A percentile compares a stretch with the other conserved stretches of the same genome.
Conservation (phyloP, 176 grass and related monocot genomes). For the Zea mays region DNA sequence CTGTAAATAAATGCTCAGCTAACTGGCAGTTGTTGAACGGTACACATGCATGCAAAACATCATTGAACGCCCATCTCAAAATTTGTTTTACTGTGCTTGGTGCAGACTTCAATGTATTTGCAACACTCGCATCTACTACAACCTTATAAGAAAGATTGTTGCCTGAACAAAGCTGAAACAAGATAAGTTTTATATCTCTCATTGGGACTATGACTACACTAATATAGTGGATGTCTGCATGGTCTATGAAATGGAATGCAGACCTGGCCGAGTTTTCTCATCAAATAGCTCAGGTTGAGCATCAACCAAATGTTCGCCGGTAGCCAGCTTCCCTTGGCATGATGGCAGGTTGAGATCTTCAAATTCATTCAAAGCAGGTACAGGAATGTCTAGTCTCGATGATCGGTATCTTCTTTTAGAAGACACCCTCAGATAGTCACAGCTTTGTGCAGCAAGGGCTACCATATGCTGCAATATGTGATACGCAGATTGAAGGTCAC, state of each 20-base stretch:
- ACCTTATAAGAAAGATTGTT: constrained; percentile 36
- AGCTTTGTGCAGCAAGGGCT: constrained; percentile 43
- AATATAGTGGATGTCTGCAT: neutral
- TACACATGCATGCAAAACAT: constrained; percentile 69
- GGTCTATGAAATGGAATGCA: constrained; percentile 28
- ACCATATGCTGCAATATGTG: constrained; percentile 68
- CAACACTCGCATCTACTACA: constrained; percentile 37
- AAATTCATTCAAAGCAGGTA: constrained; percentile 55
- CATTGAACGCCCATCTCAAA: constrained; percentile 82
- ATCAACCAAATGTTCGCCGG: constrained; percentile 28
- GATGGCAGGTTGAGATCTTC: constrained; percentile 32
- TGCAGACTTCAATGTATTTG: constrained; percentile 33
- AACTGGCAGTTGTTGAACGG: constrained; percentile 44
- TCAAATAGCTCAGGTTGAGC: constrained; percentile 28
- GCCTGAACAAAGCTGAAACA: constrained; percentile 41
- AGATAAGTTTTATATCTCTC: constrained; percentile 43
- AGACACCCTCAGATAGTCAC: constrained; percentile 51
- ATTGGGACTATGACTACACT: constrained; percentile 18
- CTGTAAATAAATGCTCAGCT: constrained; percentile 73
- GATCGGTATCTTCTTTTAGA: constrained; percentile 49
- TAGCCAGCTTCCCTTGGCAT: constrained; percentile 37
- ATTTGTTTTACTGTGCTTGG: constrained; percentile 44
- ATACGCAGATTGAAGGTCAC: constrained; percentile 75
- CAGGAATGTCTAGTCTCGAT: constrained; percentile 81
- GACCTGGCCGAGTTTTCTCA: constrained; percentile 34